phyloP scores from a whole-genome alignment of 2,329 filamentous ascomycete genomes.

The Trichoderma sp. region DNA sequence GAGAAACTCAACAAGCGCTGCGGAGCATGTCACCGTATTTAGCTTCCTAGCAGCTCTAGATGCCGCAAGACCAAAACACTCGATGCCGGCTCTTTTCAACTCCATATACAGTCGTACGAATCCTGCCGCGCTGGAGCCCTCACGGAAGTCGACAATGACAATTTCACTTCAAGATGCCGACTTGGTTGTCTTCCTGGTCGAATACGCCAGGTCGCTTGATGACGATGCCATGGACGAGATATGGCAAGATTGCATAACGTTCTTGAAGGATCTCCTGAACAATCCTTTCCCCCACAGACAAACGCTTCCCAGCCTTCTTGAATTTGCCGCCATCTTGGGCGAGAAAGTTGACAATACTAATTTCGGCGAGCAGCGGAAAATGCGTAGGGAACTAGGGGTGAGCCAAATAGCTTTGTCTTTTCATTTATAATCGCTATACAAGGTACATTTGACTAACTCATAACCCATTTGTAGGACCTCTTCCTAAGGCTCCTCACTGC shows the following conservation, averaged over 20 bases:
- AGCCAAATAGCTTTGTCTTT: conserved; percentile 36
- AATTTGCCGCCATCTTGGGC: conserved; percentile 86
- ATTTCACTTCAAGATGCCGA: conserved; percentile 81
- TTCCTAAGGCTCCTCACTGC: conserved; percentile 86
- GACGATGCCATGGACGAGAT: conserved; percentile 99
- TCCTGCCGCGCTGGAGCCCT: conserved; percentile 73
- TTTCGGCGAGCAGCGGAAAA: conserved; percentile 90
- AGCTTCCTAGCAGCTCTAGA: conserved; percentile 88
- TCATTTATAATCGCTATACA: background rate
- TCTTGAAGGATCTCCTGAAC: conserved; percentile 82
- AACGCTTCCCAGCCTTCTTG: conserved; percentile 79
- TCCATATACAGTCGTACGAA: conserved; percentile 95
- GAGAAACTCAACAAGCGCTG: conserved; percentile 56
- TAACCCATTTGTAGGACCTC: conserved; percentile 63
- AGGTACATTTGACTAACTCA: background rate
- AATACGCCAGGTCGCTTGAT: conserved; percentile 86
- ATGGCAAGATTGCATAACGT: conserved; percentile 91
- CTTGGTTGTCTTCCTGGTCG: conserved; percentile 83
- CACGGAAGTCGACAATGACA: conserved; percentile 83
- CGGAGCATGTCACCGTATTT: conserved; percentile 67
- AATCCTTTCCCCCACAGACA: conserved; percentile 96
- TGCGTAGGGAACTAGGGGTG: conserved; percentile 86
- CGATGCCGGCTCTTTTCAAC: conserved; percentile 92
- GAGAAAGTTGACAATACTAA: conserved; percentile 98
- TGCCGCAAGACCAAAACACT: conserved; percentile 85